phyloP scores from a whole-genome alignment of 2,329 filamentous ascomycete species.

The Cryphonectria carpinicola region DNA sequence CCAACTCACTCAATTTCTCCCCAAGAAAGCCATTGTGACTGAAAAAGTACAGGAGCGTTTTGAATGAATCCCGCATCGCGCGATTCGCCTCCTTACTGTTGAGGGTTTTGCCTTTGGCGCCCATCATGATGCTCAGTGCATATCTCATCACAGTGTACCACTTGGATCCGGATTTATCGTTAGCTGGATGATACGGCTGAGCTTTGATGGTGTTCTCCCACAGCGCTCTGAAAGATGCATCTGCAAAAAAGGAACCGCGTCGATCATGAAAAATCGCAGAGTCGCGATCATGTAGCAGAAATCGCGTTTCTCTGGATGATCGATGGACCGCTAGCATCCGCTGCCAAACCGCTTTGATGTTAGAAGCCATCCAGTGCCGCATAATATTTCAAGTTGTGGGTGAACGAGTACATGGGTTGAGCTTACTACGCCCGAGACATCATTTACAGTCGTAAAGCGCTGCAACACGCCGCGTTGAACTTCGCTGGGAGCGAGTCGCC shows the following conservation, averaged over 20 bases:
- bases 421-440: constrained; percentile 7
- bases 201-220: not conserved
- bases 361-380: not conserved
- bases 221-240: not conserved
- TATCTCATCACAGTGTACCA: constrained; percentile 1
- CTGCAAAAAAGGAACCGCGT: no score
- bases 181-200: constrained; percentile 4
- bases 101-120: not conserved
- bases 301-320: constrained; percentile 8
- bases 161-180: not conserved
- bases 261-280: no score
- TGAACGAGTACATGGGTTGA: no score
- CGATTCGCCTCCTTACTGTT: not conserved
- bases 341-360: not conserved
- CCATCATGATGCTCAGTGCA: constrained; percentile 9
- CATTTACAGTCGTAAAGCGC: constrained; percentile 12
- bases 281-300: constrained; percentile 9
- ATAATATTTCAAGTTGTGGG: no score
- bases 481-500: not conserved
- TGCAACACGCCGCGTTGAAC: constrained; percentile 9
- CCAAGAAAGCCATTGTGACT: constrained; percentile 10
- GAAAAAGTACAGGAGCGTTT: not conserved
- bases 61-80: not conserved
- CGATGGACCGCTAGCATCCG: constrained; percentile 4
- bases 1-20: not conserved